Percentiles rank a stretch among this genome's conserved stretches.
Conservation (phyloP, 2,329 filamentous ascomycete genomes). For the Epichloe glyceriae region DNA sequence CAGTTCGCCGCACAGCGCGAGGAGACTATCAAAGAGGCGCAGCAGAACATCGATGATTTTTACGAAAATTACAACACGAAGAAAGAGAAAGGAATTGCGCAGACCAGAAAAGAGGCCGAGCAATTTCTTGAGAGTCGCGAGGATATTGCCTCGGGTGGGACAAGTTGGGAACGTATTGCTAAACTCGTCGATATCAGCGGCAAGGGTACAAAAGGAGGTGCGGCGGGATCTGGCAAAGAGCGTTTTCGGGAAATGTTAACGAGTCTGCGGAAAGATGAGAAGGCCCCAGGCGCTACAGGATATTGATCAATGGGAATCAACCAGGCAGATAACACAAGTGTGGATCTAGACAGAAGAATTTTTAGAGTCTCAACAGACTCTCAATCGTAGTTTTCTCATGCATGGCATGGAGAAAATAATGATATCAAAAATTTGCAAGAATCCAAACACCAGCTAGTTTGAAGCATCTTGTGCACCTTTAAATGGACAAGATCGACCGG, state of each 20-base stretch:
- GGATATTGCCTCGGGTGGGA: slow-evolving; percentile 87
- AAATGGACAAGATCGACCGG: neutral
- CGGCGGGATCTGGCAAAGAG: slow-evolving; percentile 84
- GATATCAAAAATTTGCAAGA: neutral
- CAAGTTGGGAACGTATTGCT: slow-evolving; percentile 95
- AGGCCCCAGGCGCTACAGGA: slow-evolving; percentile 55
- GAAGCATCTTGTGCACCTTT: neutral
- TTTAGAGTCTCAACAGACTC: no score
- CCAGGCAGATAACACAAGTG: neutral
- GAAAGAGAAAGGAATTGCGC: slow-evolving; percentile 82
- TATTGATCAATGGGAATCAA: slow-evolving; percentile 34
- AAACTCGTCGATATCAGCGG: slow-evolving; percentile 96
- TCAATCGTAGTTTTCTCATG: neutral
- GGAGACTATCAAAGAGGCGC: slow-evolving; percentile 78
- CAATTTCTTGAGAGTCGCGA: slow-evolving; percentile 81
- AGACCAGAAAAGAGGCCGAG: slow-evolving; percentile 84
- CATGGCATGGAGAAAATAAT: neutral
- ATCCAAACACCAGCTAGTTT: neutral
- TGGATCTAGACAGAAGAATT: neutral
- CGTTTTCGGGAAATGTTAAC: slow-evolving; percentile 85
- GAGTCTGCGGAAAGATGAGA: slow-evolving; percentile 86
- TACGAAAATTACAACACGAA: slow-evolving; percentile 99
- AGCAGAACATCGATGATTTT: slow-evolving; percentile 94
- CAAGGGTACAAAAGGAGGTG: slow-evolving; percentile 78
- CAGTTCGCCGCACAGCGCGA: slow-evolving; percentile 71